Conservation (phyloP, 495 filamentous ascomycete species). For the Aspergillus affinis region DNA sequence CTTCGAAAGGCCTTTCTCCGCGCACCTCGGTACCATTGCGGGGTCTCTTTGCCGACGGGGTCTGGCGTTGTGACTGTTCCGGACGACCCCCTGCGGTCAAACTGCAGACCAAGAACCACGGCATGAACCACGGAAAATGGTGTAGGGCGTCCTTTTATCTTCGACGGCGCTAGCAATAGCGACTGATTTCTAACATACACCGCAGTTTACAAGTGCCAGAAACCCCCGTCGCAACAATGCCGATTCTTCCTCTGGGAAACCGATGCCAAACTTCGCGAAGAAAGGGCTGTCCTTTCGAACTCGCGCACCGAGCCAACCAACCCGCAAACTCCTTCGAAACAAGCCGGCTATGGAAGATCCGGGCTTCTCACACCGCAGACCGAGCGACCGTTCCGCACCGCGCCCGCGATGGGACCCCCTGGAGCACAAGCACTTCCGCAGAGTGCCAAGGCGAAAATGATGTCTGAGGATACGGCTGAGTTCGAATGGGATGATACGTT, state of each 20-base stretch:
- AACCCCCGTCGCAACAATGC: slow-evolving; percentile 51
- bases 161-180: not conserved
- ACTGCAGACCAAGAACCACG: slow-evolving; percentile 65
- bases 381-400: slow-evolving; percentile 14
- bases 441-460: slow-evolving; percentile 38
- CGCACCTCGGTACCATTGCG: slow-evolving; percentile 40
- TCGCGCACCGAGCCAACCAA: slow-evolving; percentile 41
- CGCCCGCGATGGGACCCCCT: slow-evolving; percentile 9
- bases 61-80: slow-evolving; percentile 67
- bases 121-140: slow-evolving; percentile 60
- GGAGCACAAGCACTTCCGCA: slow-evolving; percentile 28
- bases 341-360: slow-evolving; percentile 1
- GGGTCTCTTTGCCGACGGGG: slow-evolving; percentile 55
- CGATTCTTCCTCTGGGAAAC: slow-evolving; percentile 72
- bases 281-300: slow-evolving; percentile 50
- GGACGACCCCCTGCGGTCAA: slow-evolving; percentile 60
- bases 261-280: slow-evolving; percentile 58
- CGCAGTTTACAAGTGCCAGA: slow-evolving; percentile 65
- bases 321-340: slow-evolving; percentile 27
- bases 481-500: slow-evolving; percentile 44
- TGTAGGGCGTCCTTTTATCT: slow-evolving; percentile 34
- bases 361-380: slow-evolving; percentile 42
- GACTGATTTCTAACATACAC: not conserved
- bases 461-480: slow-evolving; percentile 44
- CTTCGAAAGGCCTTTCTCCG: slow-evolving; percentile 20